A percentile compares a stretch with the other conserved stretches of the same genome.
These are phyloP conservation scores for Pyrenophora seminiperda DNA, from an alignment of 2,329 filamentous ascomycete genomes.

Conservation along the genomic window DNA sequence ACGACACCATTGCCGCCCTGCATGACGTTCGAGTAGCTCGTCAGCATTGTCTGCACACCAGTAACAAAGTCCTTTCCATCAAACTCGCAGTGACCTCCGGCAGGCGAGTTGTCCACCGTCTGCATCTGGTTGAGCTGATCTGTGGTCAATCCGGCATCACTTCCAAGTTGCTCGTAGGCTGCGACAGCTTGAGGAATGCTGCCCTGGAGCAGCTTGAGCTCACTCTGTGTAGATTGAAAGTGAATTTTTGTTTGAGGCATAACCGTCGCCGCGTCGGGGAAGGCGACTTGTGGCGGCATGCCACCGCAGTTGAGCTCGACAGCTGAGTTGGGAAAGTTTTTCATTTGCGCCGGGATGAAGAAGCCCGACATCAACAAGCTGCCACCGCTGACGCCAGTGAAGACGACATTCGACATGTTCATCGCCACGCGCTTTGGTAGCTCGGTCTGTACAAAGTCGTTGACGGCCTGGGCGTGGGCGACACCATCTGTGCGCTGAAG, in stretches of 20 bases:
- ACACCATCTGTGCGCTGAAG: constrained; percentile 61
- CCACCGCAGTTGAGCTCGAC: constrained; percentile 63
- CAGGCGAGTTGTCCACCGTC: constrained; percentile 62
- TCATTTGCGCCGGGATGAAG: constrained; percentile 63
- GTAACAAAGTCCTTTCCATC: constrained; percentile 60
- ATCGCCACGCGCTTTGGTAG: constrained; percentile 62
- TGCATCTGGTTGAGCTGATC: constrained; percentile 58
- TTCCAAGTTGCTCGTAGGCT: constrained; percentile 59
- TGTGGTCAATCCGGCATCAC: constrained; percentile 51
- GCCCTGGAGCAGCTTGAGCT: constrained; percentile 56
- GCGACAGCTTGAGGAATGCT: constrained; percentile 58
- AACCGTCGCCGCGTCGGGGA: constrained; percentile 52
- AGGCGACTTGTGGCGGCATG: constrained; percentile 59
- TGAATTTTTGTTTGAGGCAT: constrained; percentile 58
- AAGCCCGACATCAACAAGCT: constrained; percentile 61
- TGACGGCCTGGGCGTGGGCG: constrained; percentile 61
- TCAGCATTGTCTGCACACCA: constrained; percentile 63
- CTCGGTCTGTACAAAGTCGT: constrained; percentile 56
- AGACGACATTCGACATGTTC: constrained; percentile 59
- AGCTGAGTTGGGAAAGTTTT: constrained; percentile 57
- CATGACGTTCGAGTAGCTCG: constrained; percentile 60
- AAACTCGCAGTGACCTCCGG: constrained; percentile 64
- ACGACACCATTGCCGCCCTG: constrained; percentile 59
- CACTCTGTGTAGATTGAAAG: constrained; percentile 61
- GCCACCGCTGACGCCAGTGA: constrained; percentile 64